These are phyloP conservation scores for Ophiostoma novo-ulmi DNA, from an alignment of 2,329 filamentous ascomycete species.

Conservation along the genomic window DNA sequence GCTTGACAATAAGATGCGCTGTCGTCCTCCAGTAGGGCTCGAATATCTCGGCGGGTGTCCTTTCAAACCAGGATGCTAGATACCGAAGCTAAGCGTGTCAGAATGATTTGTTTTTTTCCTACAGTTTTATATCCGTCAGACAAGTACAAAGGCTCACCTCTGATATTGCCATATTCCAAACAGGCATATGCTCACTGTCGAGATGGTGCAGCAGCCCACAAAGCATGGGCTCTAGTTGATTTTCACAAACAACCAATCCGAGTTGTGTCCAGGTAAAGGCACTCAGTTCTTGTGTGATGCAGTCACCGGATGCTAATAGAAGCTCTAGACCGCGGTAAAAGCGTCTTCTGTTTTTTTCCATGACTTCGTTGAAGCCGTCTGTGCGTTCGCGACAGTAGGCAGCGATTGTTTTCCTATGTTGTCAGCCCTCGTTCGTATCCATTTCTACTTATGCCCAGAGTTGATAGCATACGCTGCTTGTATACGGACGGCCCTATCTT, in stretches of 20 bases:
- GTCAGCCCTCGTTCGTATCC: not conserved
- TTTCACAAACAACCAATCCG: conserved; percentile 25
- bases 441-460: not conserved
- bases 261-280: conserved; percentile 25
- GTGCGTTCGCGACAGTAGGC: conserved; percentile 19
- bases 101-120: not conserved
- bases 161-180: conserved; percentile 23
- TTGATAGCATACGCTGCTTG: conserved; percentile 25
- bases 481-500: conserved; percentile 24
- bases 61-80: conserved; percentile 60
- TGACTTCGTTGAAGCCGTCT: not conserved
- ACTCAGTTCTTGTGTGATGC: conserved; percentile 25
- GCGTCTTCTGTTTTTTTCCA: conserved; percentile 22
- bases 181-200: conserved; percentile 21
- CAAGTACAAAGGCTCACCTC: conserved; percentile 19
- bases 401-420: conserved; percentile 23
- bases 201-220: conserved; percentile 24
- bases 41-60: conserved; percentile 64
- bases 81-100: conserved; percentile 49
- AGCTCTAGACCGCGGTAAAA: conserved; percentile 23
- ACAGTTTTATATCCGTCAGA: not conserved
- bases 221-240: conserved; percentile 26
- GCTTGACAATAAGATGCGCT: conserved; percentile 75
- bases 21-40: conserved; percentile 85
- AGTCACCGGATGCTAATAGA: conserved; percentile 21